A percentile compares a stretch with the other conserved stretches of the same genome.
These are phyloP conservation scores for Metarhizium humberi DNA, from an alignment of 2,329 filamentous ascomycete genomes.

Conservation along the genomic window DNA sequence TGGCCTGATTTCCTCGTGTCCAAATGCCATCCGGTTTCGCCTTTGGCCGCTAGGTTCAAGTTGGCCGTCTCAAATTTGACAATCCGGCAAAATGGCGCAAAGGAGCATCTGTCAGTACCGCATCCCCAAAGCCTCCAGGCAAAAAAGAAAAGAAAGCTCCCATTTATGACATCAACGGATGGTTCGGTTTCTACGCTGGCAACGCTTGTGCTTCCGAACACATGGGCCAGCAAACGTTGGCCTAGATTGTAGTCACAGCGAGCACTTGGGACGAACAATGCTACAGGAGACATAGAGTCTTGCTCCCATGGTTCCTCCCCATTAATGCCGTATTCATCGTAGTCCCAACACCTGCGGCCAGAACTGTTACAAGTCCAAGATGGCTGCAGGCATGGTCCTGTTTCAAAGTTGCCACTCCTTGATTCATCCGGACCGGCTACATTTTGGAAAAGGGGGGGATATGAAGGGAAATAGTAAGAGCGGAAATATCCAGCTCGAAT, in stretches of 20 bases:
- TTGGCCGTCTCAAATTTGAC: background rate
- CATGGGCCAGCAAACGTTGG: background rate
- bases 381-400: background rate
- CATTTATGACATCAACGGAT: background rate
- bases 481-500: no score
- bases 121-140: background rate
- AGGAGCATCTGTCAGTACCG: background rate
- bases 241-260: background rate
- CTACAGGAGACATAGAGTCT: background rate
- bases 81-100: background rate
- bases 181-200: background rate
- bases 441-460: no score
- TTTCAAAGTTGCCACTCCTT: background rate
- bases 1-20: background rate
- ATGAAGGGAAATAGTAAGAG: no score
- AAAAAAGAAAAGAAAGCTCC: background rate
- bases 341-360: slow-evolving; percentile 4
- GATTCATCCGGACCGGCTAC: no score
- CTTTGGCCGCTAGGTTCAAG: background rate
- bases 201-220: background rate
- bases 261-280: background rate
- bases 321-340: background rate
- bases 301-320: background rate
- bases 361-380: slow-evolving; percentile 11
- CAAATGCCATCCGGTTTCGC: background rate